Conservation (phyloP, 495 filamentous ascomycete genomes). For the Eremomyces bilateralis region DNA sequence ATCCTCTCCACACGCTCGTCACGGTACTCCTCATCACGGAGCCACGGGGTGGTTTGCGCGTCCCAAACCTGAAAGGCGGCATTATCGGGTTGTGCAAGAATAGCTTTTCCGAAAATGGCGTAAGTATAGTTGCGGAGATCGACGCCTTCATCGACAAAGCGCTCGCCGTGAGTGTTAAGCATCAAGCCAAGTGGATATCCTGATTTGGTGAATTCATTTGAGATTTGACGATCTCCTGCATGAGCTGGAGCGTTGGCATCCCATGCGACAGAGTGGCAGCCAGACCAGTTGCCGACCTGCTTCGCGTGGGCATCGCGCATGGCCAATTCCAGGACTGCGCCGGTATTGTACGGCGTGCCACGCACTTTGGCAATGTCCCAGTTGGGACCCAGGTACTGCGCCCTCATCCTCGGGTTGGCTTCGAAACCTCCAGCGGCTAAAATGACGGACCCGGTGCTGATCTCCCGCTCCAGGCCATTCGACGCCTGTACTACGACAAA, state of each 20-base stretch:
- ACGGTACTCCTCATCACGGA: neutral
- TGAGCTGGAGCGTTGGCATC: conserved; percentile 1
- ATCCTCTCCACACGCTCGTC: neutral
- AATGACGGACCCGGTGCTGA: conserved; percentile 8
- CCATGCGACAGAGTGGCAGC: conserved; percentile 1
- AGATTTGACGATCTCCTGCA: neutral
- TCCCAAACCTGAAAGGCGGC: neutral
- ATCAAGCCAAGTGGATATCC: conserved; percentile 2
- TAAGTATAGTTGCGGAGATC: neutral
- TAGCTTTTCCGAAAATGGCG: conserved; percentile 1
- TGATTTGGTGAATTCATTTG: conserved; percentile 2
- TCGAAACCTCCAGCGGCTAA: neutral
- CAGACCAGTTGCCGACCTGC: neutral
- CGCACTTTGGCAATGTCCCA: neutral
- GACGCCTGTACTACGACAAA: conserved; percentile 16
- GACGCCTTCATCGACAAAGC: conserved; percentile 1
- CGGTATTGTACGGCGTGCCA: neutral
- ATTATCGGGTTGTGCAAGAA: neutral
- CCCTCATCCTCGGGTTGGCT: neutral
- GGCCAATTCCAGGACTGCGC: neutral
- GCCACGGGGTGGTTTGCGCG: neutral
- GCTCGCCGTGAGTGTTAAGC: conserved; percentile 1
- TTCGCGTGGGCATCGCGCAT: conserved; percentile 24
- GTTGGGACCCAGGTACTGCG: neutral
- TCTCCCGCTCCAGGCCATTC: conserved; percentile 9